Percentiles rank a stretch among this genome's conserved stretches.
phyloP scores from a whole-genome alignment of 129 eudicot species.

The Helianthus annuus region DNA sequence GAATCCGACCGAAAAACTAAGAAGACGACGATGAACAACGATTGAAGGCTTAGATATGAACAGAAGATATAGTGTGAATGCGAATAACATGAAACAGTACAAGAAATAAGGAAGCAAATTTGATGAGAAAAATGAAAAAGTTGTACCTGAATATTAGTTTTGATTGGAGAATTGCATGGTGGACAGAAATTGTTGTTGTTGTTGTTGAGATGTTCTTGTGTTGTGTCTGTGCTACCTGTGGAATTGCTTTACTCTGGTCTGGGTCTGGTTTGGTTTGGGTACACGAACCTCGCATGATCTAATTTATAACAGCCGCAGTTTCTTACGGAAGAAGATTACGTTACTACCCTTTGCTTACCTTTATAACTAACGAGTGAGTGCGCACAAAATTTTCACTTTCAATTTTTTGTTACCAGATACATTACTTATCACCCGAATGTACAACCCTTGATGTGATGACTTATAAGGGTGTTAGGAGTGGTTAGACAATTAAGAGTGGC shows the following conservation, averaged over 20 bases:
- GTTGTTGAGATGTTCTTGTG: not conserved
- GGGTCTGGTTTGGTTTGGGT: not conserved
- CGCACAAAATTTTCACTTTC: too few relatives aligned
- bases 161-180: not conserved
- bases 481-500: too few relatives aligned
- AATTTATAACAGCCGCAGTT: not conserved
- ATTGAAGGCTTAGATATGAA: not conserved
- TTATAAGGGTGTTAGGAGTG: too few relatives aligned
- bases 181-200: not conserved
- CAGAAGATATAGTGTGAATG: conserved; percentile 4
- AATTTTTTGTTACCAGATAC: too few relatives aligned
- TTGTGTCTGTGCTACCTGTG: conserved; percentile 1
- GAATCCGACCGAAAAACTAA: not conserved
- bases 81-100: not conserved
- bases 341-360: not conserved
- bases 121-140: too few relatives aligned
- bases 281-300: not conserved
- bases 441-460: too few relatives aligned
- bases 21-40: not conserved
- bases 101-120: too few relatives aligned
- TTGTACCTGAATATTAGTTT: conserved; percentile 19
- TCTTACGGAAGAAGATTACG: conserved; percentile 7
- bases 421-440: too few relatives aligned
- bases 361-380: not conserved
- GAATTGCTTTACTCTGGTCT: not conserved